Percentiles rank a stretch among this genome's conserved stretches.
Conservation (phyloP, 208 protist species). For the Jaenimonas drosophilae region DNA sequence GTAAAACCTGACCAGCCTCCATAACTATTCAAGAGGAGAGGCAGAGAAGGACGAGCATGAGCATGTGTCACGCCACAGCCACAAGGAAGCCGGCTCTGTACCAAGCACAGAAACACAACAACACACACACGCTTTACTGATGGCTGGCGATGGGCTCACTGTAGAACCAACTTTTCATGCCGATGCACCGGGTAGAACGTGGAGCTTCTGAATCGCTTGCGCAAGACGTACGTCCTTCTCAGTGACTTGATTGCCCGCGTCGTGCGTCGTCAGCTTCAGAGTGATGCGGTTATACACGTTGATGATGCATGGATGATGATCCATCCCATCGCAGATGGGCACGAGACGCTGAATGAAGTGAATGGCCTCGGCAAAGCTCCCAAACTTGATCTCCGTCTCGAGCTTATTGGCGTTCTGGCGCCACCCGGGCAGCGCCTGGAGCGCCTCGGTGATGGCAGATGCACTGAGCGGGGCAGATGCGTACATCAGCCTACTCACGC, state of each 20-base stretch:
- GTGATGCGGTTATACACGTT: conserved; percentile 93
- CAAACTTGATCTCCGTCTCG: conserved; percentile 62
- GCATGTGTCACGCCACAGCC: no score
- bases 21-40: no score
- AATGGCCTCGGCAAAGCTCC: conserved; percentile 86
- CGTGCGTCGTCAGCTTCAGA: conserved; percentile 92
- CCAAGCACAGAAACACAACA: neutral
- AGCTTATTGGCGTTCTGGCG: conserved; percentile 40
- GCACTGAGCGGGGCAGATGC: conserved; percentile 33
- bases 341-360: conserved; percentile 86
- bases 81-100: no score
- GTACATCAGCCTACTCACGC: neutral
- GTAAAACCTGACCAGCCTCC: no score
- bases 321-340: conserved; percentile 66
- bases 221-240: conserved; percentile 76
- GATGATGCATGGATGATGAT: conserved; percentile 94
- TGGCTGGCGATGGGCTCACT: neutral
- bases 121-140: neutral
- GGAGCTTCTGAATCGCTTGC: conserved; percentile 39
- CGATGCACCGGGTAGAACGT: no score
- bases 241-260: conserved; percentile 77
- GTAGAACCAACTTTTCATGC: neutral
- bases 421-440: conserved; percentile 72
- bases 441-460: conserved; percentile 76
- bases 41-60: no score